Conservation (phyloP, 1,284 basidiomycete genomes). For the Ustilago cynodontis region DNA sequence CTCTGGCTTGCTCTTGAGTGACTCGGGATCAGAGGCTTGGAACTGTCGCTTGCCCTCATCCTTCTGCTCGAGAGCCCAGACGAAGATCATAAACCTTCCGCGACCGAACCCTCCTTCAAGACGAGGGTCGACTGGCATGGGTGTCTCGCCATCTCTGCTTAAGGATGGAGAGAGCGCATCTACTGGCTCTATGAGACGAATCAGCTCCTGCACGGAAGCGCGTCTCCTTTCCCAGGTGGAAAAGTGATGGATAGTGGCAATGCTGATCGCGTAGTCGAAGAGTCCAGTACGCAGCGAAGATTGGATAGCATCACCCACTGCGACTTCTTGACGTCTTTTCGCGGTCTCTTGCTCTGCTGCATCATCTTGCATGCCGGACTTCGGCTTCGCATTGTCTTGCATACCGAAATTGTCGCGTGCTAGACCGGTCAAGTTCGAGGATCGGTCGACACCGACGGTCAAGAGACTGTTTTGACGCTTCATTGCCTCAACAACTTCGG, state of each 20-base stretch:
- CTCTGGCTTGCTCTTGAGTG: slow-evolving; percentile 20
- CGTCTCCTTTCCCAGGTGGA: slow-evolving; percentile 59
- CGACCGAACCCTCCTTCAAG: slow-evolving; percentile 67
- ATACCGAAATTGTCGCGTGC: slow-evolving; percentile 56
- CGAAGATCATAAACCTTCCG: slow-evolving; percentile 89
- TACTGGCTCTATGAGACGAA: slow-evolving; percentile 51
- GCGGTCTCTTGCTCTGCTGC: background rate
- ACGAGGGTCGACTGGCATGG: slow-evolving; percentile 14
- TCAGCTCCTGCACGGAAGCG: slow-evolving; percentile 60
- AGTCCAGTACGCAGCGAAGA: slow-evolving; percentile 48
- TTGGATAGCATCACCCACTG: slow-evolving; percentile 65
- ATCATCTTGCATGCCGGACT: background rate
- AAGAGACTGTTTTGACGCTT: slow-evolving; percentile 37
- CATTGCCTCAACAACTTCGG: background rate
- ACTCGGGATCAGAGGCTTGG: slow-evolving; percentile 30
- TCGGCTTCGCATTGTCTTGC: background rate
- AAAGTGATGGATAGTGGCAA: slow-evolving; percentile 69
- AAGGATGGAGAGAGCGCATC: background rate
- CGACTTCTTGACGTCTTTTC: slow-evolving; percentile 55
- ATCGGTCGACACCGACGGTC: slow-evolving; percentile 76
- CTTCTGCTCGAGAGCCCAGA: slow-evolving; percentile 98
- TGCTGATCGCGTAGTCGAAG: slow-evolving; percentile 67
- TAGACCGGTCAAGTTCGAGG: slow-evolving; percentile 74
- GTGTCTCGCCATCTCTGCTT: background rate
- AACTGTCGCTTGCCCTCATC: slow-evolving; percentile 63